Evolutionary conservation across 441 rosid species (phyloP), one percentile per base, ranked within the genome.

Genomic region (Arabidopsis hybrid): DNA sequence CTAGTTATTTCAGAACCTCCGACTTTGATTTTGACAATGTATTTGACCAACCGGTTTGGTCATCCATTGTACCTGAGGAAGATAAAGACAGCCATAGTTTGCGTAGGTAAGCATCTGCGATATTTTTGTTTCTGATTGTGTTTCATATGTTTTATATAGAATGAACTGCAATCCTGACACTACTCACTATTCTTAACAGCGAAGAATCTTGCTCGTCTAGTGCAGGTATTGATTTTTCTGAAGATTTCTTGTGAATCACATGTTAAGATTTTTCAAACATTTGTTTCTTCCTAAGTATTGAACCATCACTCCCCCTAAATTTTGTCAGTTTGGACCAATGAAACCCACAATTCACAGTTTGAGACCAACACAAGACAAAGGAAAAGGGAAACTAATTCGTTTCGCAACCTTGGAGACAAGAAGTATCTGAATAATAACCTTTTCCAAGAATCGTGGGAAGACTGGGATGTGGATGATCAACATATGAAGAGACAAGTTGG

Each of bases 131-230:
- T 74, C 64, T 39, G 10, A 35, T 17, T 58, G 45, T 53, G 51
- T 35, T 81, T 79, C n/a, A 34, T 56, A 36, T 52, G 50, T 49
- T 71, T 42, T 43, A 52, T 68, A 68, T 47, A 55, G 13, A 60
- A 57, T 64, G 42, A 53, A 78, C 78, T 83, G 31, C 59, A 61
- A 70, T 29, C 73, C 78, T 71, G 59, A 67, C 65, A 67, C 55
- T 45, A 18, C 38, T 71, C 43, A 39, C 62, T 77, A 31, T 67
- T 68, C 65, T 71, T 81, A 61, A 81, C 89, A 89, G 98, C 70
- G 96, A 89, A 74, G 96, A 86, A 81, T 92, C 97, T 40, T 83
- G 89, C 93, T 89, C 92, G 9, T 89, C 95, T 70, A 82, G 86
- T 61, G 89, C 93, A 89, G 97, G 97, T 91, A 70, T 55, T 73